Conservation (phyloP, 1,139 yeast species). For the Tardiomyces digboiensis region DNA sequence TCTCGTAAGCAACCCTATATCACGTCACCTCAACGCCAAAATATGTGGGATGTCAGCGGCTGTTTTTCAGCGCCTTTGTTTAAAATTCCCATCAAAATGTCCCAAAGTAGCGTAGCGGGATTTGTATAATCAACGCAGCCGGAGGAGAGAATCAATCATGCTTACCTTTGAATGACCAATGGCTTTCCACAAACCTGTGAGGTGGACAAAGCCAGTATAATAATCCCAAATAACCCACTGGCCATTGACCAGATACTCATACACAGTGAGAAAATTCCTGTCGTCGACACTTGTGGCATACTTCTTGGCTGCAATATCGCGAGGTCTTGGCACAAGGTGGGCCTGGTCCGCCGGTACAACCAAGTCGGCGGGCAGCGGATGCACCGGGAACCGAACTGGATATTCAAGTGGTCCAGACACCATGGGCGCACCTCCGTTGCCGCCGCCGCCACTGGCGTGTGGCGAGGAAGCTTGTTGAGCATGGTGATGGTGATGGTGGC, state of each 20-base stretch:
- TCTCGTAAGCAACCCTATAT: too few relatives aligned
- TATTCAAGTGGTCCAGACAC: conserved; percentile 8
- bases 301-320: conserved; percentile 40
- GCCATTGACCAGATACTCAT: conserved; percentile 55
- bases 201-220: conserved; percentile 78
- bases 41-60: too few relatives aligned
- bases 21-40: too few relatives aligned
- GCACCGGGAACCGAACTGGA: conserved; percentile 20
- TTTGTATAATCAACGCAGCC: too few relatives aligned
- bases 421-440: too few relatives aligned
- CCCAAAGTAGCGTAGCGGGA: too few relatives aligned
- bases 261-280: conserved; percentile 62
- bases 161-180: conserved; percentile 45
- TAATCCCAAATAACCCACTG: conserved; percentile 83
- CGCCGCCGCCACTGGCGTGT: too few relatives aligned
- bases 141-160: too few relatives aligned
- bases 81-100: too few relatives aligned
- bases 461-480: too few relatives aligned
- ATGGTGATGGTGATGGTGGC: too few relatives aligned
- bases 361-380: conserved; percentile 11
- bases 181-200: conserved; percentile 90
- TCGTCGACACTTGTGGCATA: conserved; percentile 71
- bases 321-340: conserved; percentile 22
- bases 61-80: too few relatives aligned
- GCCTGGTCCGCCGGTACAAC: conserved; percentile 25